These are phyloP conservation scores for Ogataea ganodermae DNA, from an alignment of 805 yeast genomes.

Conservation along the genomic window DNA sequence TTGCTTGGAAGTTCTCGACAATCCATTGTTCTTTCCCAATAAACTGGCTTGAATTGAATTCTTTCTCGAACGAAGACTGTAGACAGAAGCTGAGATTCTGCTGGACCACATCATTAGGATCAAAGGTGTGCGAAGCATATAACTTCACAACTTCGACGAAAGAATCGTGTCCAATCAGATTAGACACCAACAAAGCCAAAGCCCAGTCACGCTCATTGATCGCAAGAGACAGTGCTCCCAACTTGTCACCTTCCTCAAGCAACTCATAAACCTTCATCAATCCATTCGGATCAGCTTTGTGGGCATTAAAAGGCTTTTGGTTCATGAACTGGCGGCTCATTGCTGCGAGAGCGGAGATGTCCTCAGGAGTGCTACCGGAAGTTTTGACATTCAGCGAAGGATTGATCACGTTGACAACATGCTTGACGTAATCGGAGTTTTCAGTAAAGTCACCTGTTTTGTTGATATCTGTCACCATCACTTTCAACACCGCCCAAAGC, in stretches of 20 bases:
- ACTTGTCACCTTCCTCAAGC: constrained; percentile 63
- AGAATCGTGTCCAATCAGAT: constrained; percentile 60
- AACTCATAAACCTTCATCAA: constrained; percentile 37
- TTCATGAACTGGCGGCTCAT: constrained; percentile 12
- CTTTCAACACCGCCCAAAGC: constrained; percentile 31
- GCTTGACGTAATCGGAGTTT: constrained; percentile 32
- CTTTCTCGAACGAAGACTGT: constrained; percentile 24
- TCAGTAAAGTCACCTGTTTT: constrained; percentile 31
- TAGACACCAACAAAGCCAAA: constrained; percentile 70
- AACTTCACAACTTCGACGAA: constrained; percentile 46
- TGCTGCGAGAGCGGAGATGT: constrained; percentile 22
- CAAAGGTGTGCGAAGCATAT: constrained; percentile 24
- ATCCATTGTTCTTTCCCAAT: constrained; percentile 32
- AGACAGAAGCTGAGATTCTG: constrained; percentile 34
- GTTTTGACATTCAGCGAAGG: constrained; percentile 38
- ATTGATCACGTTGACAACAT: constrained; percentile 42
- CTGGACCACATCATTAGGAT: constrained; percentile 23
- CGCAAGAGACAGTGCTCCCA: constrained; percentile 64
- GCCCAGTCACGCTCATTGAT: constrained; percentile 72
- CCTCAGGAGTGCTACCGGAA: constrained; percentile 13
- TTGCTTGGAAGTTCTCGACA: constrained; percentile 30
- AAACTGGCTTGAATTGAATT: constrained; percentile 20
- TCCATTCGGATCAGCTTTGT: constrained; percentile 24
- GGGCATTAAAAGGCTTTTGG: constrained; percentile 28
- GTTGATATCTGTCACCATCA: constrained; percentile 26